These are phyloP conservation scores for Capillidium rhysosporum DNA, from an alignment of 371 early-diverging fungal species.

Conservation along the genomic window DNA sequence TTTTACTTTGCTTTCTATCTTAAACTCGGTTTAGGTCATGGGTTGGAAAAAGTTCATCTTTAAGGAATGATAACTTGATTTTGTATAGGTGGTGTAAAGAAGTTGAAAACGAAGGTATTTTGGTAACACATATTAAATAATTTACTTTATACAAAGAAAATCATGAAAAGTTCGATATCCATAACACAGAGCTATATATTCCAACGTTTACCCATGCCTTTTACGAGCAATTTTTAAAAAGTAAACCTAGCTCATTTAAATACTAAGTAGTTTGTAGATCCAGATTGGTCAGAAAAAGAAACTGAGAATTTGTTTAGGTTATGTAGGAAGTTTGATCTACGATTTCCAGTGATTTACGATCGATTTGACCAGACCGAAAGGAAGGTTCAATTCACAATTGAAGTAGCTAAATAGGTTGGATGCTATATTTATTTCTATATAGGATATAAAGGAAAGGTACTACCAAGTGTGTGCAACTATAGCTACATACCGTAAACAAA, in stretches of 20 bases:
- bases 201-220: not conserved
- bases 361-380: constrained; percentile 35
- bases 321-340: constrained; percentile 52
- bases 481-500: not conserved
- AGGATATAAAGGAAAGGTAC: constrained; percentile 71
- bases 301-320: constrained; percentile 63
- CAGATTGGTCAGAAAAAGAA: constrained; percentile 67
- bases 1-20: no score
- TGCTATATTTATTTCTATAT: constrained; percentile 1
- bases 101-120: no score
- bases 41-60: no score
- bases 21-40: no score
- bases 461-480: constrained; percentile 21
- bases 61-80: no score
- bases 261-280: constrained; percentile 15
- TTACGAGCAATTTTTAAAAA: not conserved
- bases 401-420: constrained; percentile 4
- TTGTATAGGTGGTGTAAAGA: no score
- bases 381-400: constrained; percentile 19
- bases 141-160: no score
- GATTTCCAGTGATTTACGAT: constrained; percentile 69
- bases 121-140: no score
- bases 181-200: not conserved
- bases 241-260: not conserved
- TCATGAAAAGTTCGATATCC: not conserved